These are phyloP conservation scores for Fusarium sp. DNA, from an alignment of 2,329 filamentous ascomycete genomes.

Conservation along the genomic window DNA sequence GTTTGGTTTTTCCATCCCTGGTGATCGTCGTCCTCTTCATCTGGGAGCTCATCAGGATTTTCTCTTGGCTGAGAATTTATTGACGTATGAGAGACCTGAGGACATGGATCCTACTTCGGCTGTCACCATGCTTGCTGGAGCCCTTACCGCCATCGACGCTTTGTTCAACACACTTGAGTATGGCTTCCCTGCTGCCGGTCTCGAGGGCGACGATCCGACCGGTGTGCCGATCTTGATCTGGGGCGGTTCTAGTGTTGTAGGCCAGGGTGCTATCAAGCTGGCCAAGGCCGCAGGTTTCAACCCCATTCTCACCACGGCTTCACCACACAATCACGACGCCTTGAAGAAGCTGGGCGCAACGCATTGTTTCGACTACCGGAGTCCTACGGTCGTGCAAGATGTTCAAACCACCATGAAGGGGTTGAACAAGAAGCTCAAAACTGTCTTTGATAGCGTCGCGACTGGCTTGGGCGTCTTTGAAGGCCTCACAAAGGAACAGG, in stretches of 20 bases:
- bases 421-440: not conserved
- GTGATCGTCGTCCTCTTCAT: slow-evolving; percentile 9
- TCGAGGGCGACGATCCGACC: not conserved
- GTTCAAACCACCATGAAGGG: not conserved
- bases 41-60: slow-evolving; percentile 27
- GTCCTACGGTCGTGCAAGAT: not conserved
- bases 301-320: slow-evolving; percentile 50
- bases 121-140: not conserved
- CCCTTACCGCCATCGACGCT: not conserved
- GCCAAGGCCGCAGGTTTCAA: slow-evolving; percentile 47
- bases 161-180: slow-evolving; percentile 12
- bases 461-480: not conserved
- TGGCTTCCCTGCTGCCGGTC: not conserved
- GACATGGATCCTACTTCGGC: not conserved
- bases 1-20: slow-evolving; percentile 15
- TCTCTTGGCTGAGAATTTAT: slow-evolving; percentile 14
- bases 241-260: slow-evolving; percentile 53
- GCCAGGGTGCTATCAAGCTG: slow-evolving; percentile 50
- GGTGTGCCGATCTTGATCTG: slow-evolving; percentile 45
- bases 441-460: slow-evolving; percentile 1
- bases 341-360: slow-evolving; percentile 49
- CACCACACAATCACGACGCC: slow-evolving; percentile 46
- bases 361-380: slow-evolving; percentile 50
- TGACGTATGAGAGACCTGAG: not conserved
- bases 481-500: not conserved